Conservation (phyloP, 2,329 filamentous ascomycete species). For the Graphilbum ipis-grandicollis region DNA sequence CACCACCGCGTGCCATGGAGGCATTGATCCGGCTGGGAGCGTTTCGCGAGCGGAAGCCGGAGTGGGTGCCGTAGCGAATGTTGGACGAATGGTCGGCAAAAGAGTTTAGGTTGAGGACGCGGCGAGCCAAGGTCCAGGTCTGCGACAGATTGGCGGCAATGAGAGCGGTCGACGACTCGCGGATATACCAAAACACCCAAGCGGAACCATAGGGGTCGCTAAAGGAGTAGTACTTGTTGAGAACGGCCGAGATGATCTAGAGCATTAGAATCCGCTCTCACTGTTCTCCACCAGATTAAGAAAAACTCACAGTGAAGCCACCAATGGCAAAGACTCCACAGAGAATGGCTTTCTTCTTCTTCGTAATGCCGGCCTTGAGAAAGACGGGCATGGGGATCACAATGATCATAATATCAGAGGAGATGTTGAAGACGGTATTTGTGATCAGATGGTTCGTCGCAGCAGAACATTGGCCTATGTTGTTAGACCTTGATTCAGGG, state of each 20-base stretch:
- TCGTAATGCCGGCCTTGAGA: conserved; percentile 27
- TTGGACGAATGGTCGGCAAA: conserved; percentile 16
- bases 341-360: conserved; percentile 35
- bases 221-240: conserved; percentile 29
- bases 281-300: not conserved
- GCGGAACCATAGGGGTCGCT: conserved; percentile 18
- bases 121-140: conserved; percentile 24
- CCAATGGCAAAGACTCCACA: conserved; percentile 26
- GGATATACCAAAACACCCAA: conserved; percentile 28
- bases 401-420: conserved; percentile 42
- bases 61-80: conserved; percentile 10
- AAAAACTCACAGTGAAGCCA: conserved; percentile 24
- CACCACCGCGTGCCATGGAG: conserved; percentile 8
- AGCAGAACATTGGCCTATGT: conserved; percentile 35
- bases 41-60: conserved; percentile 10
- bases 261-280: not conserved
- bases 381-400: conserved; percentile 37
- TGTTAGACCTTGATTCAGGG: not conserved
- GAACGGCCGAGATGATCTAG: conserved; percentile 29
- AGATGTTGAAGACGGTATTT: conserved; percentile 41
- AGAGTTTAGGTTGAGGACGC: conserved; percentile 18
- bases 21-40: not conserved
- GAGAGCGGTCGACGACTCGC: conserved; percentile 26
- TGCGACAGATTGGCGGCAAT: conserved; percentile 25
- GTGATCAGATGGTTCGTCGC: conserved; percentile 39